Conservation (phyloP, 352 stramenopile genomes). For the Pythium brachiatum region DNA sequence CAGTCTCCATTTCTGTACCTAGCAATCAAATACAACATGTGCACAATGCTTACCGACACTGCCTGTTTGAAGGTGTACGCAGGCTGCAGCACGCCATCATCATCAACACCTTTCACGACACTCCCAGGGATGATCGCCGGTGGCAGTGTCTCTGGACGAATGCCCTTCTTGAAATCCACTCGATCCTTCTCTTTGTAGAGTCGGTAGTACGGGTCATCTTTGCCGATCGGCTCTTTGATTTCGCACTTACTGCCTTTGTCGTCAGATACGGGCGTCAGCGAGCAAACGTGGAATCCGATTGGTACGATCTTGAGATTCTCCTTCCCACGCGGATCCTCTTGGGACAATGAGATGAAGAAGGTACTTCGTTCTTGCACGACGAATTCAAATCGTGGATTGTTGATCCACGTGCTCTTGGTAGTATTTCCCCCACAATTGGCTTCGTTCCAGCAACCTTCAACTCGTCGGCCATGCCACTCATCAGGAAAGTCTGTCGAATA, state of each 20-base stretch:
- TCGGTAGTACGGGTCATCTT: conserved; percentile 64
- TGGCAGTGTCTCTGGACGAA: conserved; percentile 45
- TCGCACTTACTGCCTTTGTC: conserved; percentile 47
- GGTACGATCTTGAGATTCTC: conserved; percentile 72
- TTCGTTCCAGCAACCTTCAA: conserved; percentile 79
- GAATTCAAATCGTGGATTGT: conserved; percentile 85
- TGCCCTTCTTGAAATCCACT: conserved; percentile 56
- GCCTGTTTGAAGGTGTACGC: conserved; percentile 85
- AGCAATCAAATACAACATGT: background rate
- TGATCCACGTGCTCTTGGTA: conserved; percentile 83
- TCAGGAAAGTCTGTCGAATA: conserved; percentile 76
- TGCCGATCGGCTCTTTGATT: conserved; percentile 59
- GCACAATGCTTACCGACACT: conserved; percentile 43
- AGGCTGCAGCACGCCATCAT: conserved; percentile 67
- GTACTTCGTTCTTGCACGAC: conserved; percentile 52
- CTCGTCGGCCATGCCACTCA: conserved; percentile 74
- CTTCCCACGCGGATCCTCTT: conserved; percentile 77
- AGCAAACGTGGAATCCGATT: conserved; percentile 82
- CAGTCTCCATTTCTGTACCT: background rate
- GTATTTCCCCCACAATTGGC: conserved; percentile 74
- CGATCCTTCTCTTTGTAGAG: conserved; percentile 66
- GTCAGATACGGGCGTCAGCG: conserved; percentile 26
- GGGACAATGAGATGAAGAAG: conserved; percentile 75
- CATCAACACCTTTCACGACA: conserved; percentile 55
- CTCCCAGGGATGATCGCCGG: conserved; percentile 77